Evolutionary conservation across 208 protist genomes (phyloP).

Genomic region (Acanthamoeba healyi): DNA sequence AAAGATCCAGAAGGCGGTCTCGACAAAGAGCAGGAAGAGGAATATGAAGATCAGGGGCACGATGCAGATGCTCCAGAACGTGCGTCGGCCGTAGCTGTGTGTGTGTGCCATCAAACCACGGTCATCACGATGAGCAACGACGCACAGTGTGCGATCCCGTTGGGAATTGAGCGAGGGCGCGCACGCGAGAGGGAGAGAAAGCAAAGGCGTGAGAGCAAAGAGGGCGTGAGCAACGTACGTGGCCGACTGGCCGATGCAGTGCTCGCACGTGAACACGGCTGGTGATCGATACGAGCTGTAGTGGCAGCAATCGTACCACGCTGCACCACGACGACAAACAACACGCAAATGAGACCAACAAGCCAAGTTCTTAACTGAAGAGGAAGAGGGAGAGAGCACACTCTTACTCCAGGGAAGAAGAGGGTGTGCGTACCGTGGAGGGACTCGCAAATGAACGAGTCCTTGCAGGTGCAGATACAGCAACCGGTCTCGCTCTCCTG

Average conservation of each 20-base stretch:
- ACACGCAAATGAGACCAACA: background rate
- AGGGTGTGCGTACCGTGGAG: background rate
- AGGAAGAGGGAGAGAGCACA: background rate
- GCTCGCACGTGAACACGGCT: constrained; percentile 7
- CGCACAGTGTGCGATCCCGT: no score
- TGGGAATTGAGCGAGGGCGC: no score
- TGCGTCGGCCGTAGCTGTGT: background rate
- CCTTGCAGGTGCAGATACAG: constrained; percentile 30
- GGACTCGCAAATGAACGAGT: constrained; percentile 38
- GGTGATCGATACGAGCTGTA: background rate
- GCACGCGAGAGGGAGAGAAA: no score
- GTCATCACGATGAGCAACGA: background rate
- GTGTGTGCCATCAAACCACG: no score
- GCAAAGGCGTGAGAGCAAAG: background rate
- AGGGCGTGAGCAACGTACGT: background rate
- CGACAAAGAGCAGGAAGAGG: constrained; percentile 31
- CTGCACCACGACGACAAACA: background rate
- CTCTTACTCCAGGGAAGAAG: no score
- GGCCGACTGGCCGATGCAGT: background rate
- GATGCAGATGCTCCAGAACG: constrained; percentile 70
- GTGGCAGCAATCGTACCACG: constrained; percentile 26
- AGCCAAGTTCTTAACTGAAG: background rate
- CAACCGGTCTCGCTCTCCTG: constrained; percentile 24
- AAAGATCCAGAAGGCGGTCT: constrained; percentile 54
- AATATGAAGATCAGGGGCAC: constrained; percentile 44